A percentile compares a stretch with the other conserved stretches of the same genome.
phyloP scores from a whole-genome alignment of 2,329 filamentous ascomycete species.

The Paramyrothecium roridum region DNA sequence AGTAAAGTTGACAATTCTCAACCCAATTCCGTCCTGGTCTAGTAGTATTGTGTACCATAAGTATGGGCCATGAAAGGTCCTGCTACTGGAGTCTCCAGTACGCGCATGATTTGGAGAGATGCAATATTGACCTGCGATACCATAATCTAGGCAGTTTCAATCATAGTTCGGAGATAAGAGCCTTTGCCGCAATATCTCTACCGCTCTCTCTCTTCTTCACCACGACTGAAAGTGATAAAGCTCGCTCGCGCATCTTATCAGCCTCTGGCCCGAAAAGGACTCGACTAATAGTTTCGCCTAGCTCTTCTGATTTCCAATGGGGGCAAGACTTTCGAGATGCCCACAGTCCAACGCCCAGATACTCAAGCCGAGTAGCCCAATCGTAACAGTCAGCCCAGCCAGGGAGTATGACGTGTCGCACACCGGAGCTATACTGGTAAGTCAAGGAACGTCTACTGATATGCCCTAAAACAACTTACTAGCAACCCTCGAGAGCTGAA shows the following conservation, averaged over 20 bases:
- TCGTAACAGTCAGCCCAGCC: constrained; percentile 45
- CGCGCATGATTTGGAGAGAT: too few relatives aligned
- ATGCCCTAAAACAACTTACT: constrained; percentile 19
- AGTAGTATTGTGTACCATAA: too few relatives aligned
- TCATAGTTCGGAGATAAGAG: too few relatives aligned
- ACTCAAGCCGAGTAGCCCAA: constrained; percentile 39
- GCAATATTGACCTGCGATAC: too few relatives aligned
- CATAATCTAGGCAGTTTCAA: too few relatives aligned
- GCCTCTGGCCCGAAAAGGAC: neutral
- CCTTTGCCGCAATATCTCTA: too few relatives aligned
- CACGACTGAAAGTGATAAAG: neutral
- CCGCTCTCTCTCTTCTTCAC: too few relatives aligned
- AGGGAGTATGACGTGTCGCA: constrained; percentile 42
- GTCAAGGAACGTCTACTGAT: neutral
- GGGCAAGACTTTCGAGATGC: constrained; percentile 17
- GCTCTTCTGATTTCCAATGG: constrained; percentile 12
- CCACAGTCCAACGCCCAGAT: constrained; percentile 35
- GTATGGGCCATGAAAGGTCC: too few relatives aligned
- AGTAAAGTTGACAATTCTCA: too few relatives aligned
- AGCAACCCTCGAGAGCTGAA: constrained; percentile 34
- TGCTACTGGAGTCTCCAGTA: too few relatives aligned
- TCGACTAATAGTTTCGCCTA: neutral
- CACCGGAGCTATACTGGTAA: constrained; percentile 28
- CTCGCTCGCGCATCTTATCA: neutral
- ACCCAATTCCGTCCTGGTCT: too few relatives aligned